Evolutionary conservation across 2,329 filamentous ascomycete genomes (phyloP).

Genomic region (Alternaria triticimaculans): DNA sequence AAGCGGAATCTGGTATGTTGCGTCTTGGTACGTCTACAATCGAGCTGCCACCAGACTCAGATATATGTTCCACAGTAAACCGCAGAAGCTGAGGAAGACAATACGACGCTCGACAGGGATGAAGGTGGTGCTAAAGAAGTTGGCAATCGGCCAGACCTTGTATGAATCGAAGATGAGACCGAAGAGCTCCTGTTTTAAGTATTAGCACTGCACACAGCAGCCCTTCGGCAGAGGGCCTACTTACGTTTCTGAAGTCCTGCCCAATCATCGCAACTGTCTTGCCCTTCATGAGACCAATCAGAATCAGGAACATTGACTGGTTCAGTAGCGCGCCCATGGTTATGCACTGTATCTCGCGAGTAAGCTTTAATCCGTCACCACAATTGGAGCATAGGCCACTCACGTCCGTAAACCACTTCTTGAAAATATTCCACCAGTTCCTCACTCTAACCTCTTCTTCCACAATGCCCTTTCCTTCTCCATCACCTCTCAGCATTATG

Average conservation of each 20-base stretch:
- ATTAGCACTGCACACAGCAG: constrained; percentile 27
- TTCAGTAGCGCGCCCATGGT: constrained; percentile 70
- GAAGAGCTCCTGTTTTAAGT: constrained; percentile 33
- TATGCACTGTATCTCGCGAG: constrained; percentile 52
- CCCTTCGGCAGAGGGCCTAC: constrained; percentile 1
- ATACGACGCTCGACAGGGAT: constrained; percentile 73
- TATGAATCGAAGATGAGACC: constrained; percentile 65
- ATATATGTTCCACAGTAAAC: constrained; percentile 77
- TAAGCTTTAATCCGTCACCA: constrained; percentile 7
- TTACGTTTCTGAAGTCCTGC: constrained; percentile 49
- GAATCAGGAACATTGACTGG: constrained; percentile 68
- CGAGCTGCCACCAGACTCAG: constrained; percentile 66
- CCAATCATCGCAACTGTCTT: constrained; percentile 40
- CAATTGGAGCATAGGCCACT: background rate
- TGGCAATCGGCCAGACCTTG: constrained; percentile 76
- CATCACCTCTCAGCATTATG: constrained; percentile 35
- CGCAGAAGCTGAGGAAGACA: constrained; percentile 73
- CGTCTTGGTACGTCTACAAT: constrained; percentile 25
- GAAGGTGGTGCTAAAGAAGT: constrained; percentile 72
- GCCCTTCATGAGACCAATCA: constrained; percentile 60
- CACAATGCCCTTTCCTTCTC: constrained; percentile 30
- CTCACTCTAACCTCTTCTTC: constrained; percentile 41
- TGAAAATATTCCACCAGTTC: constrained; percentile 65
- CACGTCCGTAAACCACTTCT: constrained; percentile 70
- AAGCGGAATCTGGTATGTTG: background rate